Base-by-base conservation (phyloP, 306 rosid species). In the Gastrolobium bilobum region DNA sequence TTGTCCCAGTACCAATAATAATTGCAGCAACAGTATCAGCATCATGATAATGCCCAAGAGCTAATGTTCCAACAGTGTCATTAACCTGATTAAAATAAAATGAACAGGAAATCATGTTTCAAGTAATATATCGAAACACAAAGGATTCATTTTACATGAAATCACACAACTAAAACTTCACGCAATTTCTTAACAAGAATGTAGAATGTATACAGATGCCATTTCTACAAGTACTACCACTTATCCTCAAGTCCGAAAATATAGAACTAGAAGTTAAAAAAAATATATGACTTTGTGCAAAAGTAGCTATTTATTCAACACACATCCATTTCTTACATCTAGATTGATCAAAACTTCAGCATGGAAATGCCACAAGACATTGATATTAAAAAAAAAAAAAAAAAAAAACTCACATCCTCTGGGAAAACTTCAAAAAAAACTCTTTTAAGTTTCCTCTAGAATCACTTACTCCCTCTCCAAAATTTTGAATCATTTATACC, bases 41-140 rank as follows among this genome's bases (percentile, higher is more conserved):
- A 71, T 94, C 98, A 26, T 88, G 88, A 86, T 92, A 94, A 81
- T 89, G 97, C 43, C 98, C 97, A 79, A 92, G 84, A 75, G 98
- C 96, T 83, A 94, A 89, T 33, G 97, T 88, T 83, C 98, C 98
- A 82, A 92, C 93, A 77, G 94, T 85, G 81, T 94, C 98, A 86
- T 94, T 94, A 43, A 92, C 92, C 98, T 94, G 86, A 53, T 59
- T 88, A 47, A 79, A 74, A 51, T 43, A 47, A 79, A 74, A 51
- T 43, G 57, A 71, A 73, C 31, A 44, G 30, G 47, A 75, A 11
- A 52, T 51, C 54, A 59, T 20, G 79, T 52, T 61, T 68, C 38
- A 59, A 50, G 5, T 69, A 35, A 43, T 51, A 35, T 29, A 40
- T 54, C 35, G 71, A 79, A 83, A 71, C 64, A 33, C 62, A 43